Evolutionary conservation across 2,329 filamentous ascomycete genomes (phyloP), one percentile per base, ranked within the genome.

Genomic region (Curvularia verruculosa): DNA sequence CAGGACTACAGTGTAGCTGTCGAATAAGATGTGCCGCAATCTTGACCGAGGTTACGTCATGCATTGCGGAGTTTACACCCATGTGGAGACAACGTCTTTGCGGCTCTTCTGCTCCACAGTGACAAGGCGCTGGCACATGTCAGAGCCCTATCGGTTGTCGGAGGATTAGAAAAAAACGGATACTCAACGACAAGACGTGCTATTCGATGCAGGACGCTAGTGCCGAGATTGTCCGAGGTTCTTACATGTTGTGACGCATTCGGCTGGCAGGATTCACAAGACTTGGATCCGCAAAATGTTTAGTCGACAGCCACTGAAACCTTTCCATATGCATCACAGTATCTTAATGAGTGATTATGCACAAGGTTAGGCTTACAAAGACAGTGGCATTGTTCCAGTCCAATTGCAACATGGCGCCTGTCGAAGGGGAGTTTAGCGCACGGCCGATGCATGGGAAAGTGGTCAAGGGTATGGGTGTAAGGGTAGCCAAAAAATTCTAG

Each of bases 381-480:
- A 36, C 13, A n/a, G 13, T 36, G 34, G 1, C 12, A 18, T 36
- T 18, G 3, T 18, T n/a, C 15, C 15, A 36, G 15, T 34, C 31
- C 31, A n/a, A 34, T 34, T n/a, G 31, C 31, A n/a, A n/a, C 6
- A 8, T 29, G 28, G 28, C 28, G 28, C 28, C 28, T 29, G 28
- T 29, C 28, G 28, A 29, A 10, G 8, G 28, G 28, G 28, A 29
- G 4, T 23, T 26, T 24, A 24, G 39, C 39, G 21, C 39, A 13
- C 37, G 37, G 19, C 19, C 37, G 19, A 40, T 40, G 37, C 39
- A 41, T 41, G 7, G 15, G 9, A 21, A 41, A 24, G 3, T 41
- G 39, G 21, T 29, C 52, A 62, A 66, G 61, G 49, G 61, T 15
- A 56, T 58, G 63, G 61, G 24, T 19, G 43, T 18, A 31, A 55